A percentile compares a stretch with the other conserved stretches of the same genome.
phyloP scores from a whole-genome alignment of 805 yeast species.

The Ogataea corticis region DNA sequence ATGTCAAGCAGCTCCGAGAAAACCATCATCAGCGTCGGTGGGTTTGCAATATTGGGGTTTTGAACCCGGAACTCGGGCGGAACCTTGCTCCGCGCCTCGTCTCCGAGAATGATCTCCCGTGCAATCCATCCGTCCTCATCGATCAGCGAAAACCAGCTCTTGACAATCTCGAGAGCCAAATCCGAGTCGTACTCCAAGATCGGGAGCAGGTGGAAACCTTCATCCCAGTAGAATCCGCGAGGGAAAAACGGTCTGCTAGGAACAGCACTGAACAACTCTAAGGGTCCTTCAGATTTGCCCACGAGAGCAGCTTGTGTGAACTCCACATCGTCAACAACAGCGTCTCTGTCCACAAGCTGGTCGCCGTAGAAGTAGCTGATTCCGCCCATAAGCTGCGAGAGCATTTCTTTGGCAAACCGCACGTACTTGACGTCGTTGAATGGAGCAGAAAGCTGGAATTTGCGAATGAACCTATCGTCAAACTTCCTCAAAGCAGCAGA shows the following conservation, averaged over 20 bases:
- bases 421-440: conserved; percentile 45
- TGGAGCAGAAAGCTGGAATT: conserved; percentile 56
- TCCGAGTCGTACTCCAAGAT: conserved; percentile 81
- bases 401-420: conserved; percentile 70
- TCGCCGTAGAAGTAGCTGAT: conserved; percentile 86
- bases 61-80: conserved; percentile 83
- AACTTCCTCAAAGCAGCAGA: conserved; percentile 38
- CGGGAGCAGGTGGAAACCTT: conserved; percentile 90
- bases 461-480: conserved; percentile 50
- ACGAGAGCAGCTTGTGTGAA: conserved; percentile 50
- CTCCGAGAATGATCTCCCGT: conserved; percentile 90
- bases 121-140: conserved; percentile 97
- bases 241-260: conserved; percentile 96
- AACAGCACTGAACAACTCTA: conserved; percentile 74
- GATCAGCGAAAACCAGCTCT: conserved; percentile 84
- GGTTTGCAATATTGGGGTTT: conserved; percentile 88
- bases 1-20: conserved; percentile 57
- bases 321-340: conserved; percentile 67
- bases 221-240: conserved; percentile 98
- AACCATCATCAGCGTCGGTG: conserved; percentile 86
- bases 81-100: conserved; percentile 84
- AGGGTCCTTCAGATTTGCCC: conserved; percentile 74
- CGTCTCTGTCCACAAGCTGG: conserved; percentile 73
- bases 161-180: conserved; percentile 71
- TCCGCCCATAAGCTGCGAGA: conserved; percentile 88